Evolutionary conservation across 306 rosid species (phyloP), one percentile per base, ranked within the genome.

Genomic region (Inga laurina): DNA sequence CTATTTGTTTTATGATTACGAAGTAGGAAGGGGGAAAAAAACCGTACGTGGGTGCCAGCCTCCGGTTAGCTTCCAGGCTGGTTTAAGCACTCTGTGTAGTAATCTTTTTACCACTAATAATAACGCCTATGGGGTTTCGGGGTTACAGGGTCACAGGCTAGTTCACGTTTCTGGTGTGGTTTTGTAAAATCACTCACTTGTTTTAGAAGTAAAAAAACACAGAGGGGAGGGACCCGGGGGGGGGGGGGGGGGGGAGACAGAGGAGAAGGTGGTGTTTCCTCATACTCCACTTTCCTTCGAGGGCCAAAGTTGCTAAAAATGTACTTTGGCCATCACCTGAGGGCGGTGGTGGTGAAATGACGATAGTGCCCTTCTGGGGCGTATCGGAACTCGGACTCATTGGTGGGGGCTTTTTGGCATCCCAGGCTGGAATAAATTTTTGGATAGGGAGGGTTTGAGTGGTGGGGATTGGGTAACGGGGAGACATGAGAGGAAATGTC

Each of bases 281-380:
- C 67, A 69, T 84, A 79, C 79, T 75, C 83, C 12, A 45, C 87
- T 82, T 85, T 77, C 87, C 77, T 84, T 74, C 34, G 69, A 48
- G 46, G 76, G 79, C 65, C 82, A 48, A 72, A 46, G 74, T 87
- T 82, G 85, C 90, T 72, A 85, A 80, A 90, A 77, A 81, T 85
- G 88, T 79, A 49, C 65, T 85, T 73, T 76, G 61, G 76, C 84
- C 81, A 75, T 80, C 79, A 75, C 80, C 86, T 24, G 32, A 51
- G 76, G 8, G 9, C 19, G 1, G 0, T 0, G 2, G 0, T 0
- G 0, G 0, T 8, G 10, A 32, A 83, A 77, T 87, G 77, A 84
- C 92, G 15, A 0, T 16, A 30, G 4, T 71, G 1, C 73, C 91
- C 91, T 8, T 21, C 37, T 27, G 66, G 15, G 66, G 19, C 3